Evolutionary conservation across 805 yeast species (phyloP), one percentile per base, ranked within the genome.

Genomic region (Danielia reshetovae): DNA sequence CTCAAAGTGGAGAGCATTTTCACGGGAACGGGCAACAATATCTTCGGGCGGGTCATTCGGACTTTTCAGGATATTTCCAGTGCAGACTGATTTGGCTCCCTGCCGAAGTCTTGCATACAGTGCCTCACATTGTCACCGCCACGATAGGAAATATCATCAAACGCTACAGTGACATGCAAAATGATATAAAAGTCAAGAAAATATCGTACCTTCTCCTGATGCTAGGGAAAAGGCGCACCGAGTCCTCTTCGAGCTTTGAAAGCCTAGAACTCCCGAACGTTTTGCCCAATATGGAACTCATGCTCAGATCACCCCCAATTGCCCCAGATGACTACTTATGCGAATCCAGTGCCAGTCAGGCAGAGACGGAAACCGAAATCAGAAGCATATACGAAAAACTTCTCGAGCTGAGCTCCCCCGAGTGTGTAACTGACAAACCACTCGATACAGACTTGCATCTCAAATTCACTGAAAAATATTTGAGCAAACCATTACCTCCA

Each of bases 401-500:
- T 5, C 35, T 43, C 12, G 52, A 40, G 18, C 13, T 6, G 13
- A 7, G 25, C 10, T 5, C 23, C n/a, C 5, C 4, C n/a, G 16
- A n/a, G 5, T 10, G 19, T 14, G 27, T 49, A 52, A 18, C 37
- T 47, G 24, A 54, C 50, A 23, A 23, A 3, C 35, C 36, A 5
- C 39, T 46, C 10, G 38, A 36, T n/a, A 34, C 35, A 11, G 54
- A 54, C 4, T 40, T 45, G 1, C 88, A 82, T 50, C 35, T 53
- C 7, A 40, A 43, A 32, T 83, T 68, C 49, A 55, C 76, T 10
- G 55, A 62, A 14, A 38, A 51, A n/a, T 61, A 65, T 13, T 58
- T 77, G 16, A 46, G 53, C 7, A 52, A 58, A 8, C 61, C 70
- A 12, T 64, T 84, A 18, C 84, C 88, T 0, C 43, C 60, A 2